Percentiles rank a stretch among this genome's conserved stretches.
Evolutionary conservation across 2,329 filamentous ascomycete genomes (phyloP).

Genomic region (Zarea fungicola): DNA sequence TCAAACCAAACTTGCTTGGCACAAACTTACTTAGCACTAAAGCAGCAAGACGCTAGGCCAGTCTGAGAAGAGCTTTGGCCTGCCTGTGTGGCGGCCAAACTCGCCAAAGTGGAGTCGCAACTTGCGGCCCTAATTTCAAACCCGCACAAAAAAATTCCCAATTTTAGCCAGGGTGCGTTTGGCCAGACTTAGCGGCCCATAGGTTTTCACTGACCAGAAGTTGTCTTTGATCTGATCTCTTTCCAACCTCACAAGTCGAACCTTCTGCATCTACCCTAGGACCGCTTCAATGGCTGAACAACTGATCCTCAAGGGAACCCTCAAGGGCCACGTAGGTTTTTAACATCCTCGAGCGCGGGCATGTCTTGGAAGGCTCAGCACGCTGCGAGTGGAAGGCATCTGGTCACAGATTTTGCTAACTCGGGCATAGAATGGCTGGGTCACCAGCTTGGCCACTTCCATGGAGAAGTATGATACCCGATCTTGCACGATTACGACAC

Average conservation of each 20-base stretch:
- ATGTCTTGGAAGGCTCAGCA: slow-evolving; percentile 4
- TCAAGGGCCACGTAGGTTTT: slow-evolving; percentile 83
- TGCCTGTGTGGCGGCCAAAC: neutral
- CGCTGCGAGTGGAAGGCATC: neutral
- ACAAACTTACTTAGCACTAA: neutral
- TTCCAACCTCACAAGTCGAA: slow-evolving; percentile 29
- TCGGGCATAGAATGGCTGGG: slow-evolving; percentile 75
- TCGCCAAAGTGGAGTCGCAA: slow-evolving; percentile 10
- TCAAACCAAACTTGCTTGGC: too few relatives aligned
- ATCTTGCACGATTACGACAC: neutral
- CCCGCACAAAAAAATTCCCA: slow-evolving; percentile 16
- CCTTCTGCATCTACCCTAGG: slow-evolving; percentile 36
- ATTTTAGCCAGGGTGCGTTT: slow-evolving; percentile 14
- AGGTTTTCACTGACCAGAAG: slow-evolving; percentile 13
- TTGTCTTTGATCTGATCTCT: slow-evolving; percentile 23
- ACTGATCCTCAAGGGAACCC: slow-evolving; percentile 92
- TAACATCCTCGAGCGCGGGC: slow-evolving; percentile 22
- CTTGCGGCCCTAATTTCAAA: slow-evolving; percentile 16
- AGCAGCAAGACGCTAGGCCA: slow-evolving; percentile 6
- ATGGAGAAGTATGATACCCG: slow-evolving; percentile 80
- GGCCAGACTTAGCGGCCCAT: slow-evolving; percentile 10
- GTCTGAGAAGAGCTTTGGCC: neutral
- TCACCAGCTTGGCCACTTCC: slow-evolving; percentile 96
- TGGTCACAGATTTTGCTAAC: slow-evolving; percentile 14
- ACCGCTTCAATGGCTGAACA: slow-evolving; percentile 74